Evolutionary conservation across 2,329 filamentous ascomycete genomes (phyloP).

Genomic region (Cladophialophora yegresii): DNA sequence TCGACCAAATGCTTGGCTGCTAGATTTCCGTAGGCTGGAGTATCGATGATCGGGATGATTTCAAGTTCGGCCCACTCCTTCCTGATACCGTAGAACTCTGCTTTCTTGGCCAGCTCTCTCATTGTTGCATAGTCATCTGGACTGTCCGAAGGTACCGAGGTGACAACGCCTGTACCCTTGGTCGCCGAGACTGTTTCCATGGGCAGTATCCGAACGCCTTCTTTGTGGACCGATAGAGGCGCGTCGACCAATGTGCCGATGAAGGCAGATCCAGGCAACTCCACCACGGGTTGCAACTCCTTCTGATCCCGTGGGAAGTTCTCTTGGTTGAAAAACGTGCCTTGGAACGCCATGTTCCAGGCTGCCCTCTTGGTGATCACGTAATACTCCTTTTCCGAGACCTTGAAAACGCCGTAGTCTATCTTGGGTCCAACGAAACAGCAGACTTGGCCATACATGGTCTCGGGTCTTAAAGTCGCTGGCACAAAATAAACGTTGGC

Average conservation of each 20-base stretch:
- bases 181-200: constrained; percentile 92
- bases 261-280: constrained; percentile 74
- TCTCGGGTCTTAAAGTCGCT: constrained; percentile 90
- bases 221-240: constrained; percentile 80
- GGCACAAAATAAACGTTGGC: constrained; percentile 86
- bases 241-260: constrained; percentile 88
- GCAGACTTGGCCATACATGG: constrained; percentile 97
- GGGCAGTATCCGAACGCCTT: constrained; percentile 83
- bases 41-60: constrained; percentile 85
- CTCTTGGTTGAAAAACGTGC: constrained; percentile 65
- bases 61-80: constrained; percentile 95
- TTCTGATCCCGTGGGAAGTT: constrained; percentile 63
- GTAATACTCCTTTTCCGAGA: constrained; percentile 70
- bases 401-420: constrained; percentile 82
- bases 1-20: constrained; percentile 82
- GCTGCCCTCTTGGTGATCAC: constrained; percentile 80
- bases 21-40: constrained; percentile 81
- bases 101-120: constrained; percentile 86
- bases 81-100: constrained; percentile 93
- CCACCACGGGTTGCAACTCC: constrained; percentile 70
- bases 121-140: constrained; percentile 93
- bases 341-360: constrained; percentile 95
- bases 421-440: constrained; percentile 93
- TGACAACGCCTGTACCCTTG: constrained; percentile 96
- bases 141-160: constrained; percentile 91